Base-by-base conservation (phyloP, 23 red algal genomes). In the Gracilaria gracilis region DNA sequence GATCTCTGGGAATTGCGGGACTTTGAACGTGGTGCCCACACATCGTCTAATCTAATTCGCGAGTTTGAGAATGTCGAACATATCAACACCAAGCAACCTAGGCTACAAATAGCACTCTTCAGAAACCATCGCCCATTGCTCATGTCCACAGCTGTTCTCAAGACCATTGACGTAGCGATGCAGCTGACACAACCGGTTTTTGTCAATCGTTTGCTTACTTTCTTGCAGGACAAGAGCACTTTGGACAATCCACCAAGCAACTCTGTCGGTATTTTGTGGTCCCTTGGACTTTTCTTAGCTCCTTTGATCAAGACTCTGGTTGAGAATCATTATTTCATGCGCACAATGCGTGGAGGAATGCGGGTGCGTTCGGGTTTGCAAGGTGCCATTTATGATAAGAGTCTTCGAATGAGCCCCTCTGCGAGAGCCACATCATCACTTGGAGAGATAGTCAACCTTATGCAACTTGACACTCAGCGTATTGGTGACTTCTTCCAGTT, bases 381-480 rank as follows among this genome's bases (percentile, higher is more conserved):
- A 74, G 91, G 92, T 29, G 64, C 89, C n/a, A 75, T 99, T 2
- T 99, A 96, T 79, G 89, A 93, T 54, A 99, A 99, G 92, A 91
- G 94, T 49, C 82, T 99, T 29, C 39, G 54, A 38, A 79, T 99
- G 49, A 95, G 93, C 59, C 73, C 97, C 12, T 79, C 83, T 21
- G 89, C 97, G 17, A 73, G 97, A 31, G 90, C 93, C 36, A 69
- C 78, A 7, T 87, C 94, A 23, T 93, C 97, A 13, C 86, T 93
- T 8, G 97, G 97, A 46, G 94, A 99, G 81, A 90, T 99, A 39
- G 95, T 99, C 64, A 99, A 99, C 86, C 91, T 93, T 61, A 99
- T 99, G 92, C 94, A 96, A 81, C 94, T 99, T 46, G 97, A 99
- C 65, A 89, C 97, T 32, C 93, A 99, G 81, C 80, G 92, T 55